Evolutionary conservation across 2,329 filamentous ascomycete species (phyloP), one percentile per base, ranked within the genome.

Genomic region (Exophiala sideris): DNA sequence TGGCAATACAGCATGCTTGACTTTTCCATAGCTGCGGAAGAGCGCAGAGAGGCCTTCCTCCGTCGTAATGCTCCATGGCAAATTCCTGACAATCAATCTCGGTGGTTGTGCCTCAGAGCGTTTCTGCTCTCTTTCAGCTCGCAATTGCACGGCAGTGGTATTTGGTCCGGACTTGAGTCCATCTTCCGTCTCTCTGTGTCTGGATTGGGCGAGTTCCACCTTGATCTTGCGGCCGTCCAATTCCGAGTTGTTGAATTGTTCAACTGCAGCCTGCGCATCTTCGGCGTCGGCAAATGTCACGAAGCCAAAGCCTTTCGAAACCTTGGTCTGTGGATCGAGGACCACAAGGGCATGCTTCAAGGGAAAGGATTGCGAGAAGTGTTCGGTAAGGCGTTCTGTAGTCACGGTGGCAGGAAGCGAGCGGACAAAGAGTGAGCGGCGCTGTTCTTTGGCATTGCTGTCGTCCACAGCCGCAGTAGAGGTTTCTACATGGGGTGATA

Each of bases 321-420:
- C 77, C 67, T 96, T 96, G 1, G 91, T 95, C 61, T 85, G 79
- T 12, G 88, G 84, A 69, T 99, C 92, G 52, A 87, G 75, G 36
- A 99, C 91, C 3, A 95, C 91, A n/a, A 88, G 89, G 48, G 94
- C 92, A 72, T 97, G 92, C 72, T 96, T 97, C 68, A 99, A 83
- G 6, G 95, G 91, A 66, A 89, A 97, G 56, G 91, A 88, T 70
- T 96, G 84, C 5, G 94, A 97, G 74, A 99, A 99, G 71, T 91
- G 87, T 55, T 90, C 86, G 55, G 91, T 89, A 59, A 99, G 79
- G 49, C 80, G 80, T 66, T 96, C 91, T 68, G 83, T 89, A 33
- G 91, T 97, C 35, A 87, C 86, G 20, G 79, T 81, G 18, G 86
- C 74, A 16, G 91, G 89, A 45, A 99, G 81, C 47, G 88, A 91